Percentiles rank a stretch among this genome's conserved stretches.
These are phyloP conservation scores for Russula abietina DNA, from an alignment of 768 basidiomycete species.

Conservation along the genomic window DNA sequence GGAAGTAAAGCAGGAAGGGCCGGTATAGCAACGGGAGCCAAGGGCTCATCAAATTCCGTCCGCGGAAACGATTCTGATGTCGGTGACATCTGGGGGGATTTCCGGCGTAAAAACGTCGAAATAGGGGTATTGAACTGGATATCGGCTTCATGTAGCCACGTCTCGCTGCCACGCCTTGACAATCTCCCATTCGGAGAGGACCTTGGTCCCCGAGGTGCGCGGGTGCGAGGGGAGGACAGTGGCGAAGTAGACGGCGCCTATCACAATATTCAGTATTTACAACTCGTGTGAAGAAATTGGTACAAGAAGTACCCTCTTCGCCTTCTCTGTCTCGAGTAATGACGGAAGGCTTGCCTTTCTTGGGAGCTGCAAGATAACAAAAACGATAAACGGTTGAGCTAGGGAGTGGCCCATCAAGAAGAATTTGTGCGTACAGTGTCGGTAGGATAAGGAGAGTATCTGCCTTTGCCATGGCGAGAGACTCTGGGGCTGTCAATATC, in stretches of 20 bases:
- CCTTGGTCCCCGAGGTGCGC: conserved; percentile 22
- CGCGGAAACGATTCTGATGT: conserved; percentile 40
- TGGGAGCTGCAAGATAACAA: conserved; percentile 23
- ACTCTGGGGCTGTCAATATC: conserved; percentile 28
- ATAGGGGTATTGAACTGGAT: conserved; percentile 52
- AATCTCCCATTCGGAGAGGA: conserved; percentile 12
- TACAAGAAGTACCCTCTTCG: conserved; percentile 28
- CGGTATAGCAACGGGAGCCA: conserved; percentile 56
- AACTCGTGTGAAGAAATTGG: background rate
- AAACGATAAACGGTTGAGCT: background rate
- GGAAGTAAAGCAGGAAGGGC: conserved; percentile 52
- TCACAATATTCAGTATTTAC: background rate
- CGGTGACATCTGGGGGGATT: conserved; percentile 64
- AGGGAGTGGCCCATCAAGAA: background rate
- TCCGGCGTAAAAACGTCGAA: conserved; percentile 72
- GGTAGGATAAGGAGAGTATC: conserved; percentile 33
- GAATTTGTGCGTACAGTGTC: conserved; percentile 28
- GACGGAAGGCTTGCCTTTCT: conserved; percentile 31
- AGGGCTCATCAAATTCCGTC: conserved; percentile 31
- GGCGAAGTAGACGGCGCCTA: conserved; percentile 32
- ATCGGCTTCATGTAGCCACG: conserved; percentile 30
- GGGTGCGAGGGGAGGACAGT: conserved; percentile 24
- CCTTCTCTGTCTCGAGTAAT: conserved; percentile 26
- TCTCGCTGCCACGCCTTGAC: conserved; percentile 25
- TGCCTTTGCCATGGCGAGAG: conserved; percentile 23